These are phyloP conservation scores for Dictyophora rubrovolvata DNA, from an alignment of 768 basidiomycete genomes.

Conservation along the genomic window DNA sequence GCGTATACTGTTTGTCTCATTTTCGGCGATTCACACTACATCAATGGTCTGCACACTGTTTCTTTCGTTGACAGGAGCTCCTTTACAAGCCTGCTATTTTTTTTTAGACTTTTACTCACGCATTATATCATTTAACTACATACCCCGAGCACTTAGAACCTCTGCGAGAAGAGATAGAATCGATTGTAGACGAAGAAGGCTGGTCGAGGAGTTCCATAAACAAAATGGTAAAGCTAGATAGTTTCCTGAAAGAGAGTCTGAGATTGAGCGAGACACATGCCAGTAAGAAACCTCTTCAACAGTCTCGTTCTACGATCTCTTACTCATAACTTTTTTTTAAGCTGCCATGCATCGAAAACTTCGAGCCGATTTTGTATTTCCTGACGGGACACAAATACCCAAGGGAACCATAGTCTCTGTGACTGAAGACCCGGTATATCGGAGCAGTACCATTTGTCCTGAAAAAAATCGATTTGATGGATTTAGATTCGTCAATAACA, in stretches of 20 bases:
- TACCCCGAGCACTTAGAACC: constrained; percentile 10
- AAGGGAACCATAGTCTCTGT: constrained; percentile 16
- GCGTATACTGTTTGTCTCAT: not conserved
- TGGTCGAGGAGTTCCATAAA: constrained; percentile 33
- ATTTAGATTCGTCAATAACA: constrained; percentile 1
- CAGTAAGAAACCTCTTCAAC: constrained; percentile 1
- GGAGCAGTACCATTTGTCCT: constrained; percentile 24
- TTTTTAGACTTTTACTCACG: constrained; percentile 12
- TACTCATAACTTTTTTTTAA: not conserved
- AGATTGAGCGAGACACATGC: constrained; percentile 23
- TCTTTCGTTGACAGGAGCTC: constrained; percentile 15
- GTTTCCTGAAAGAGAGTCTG: constrained; percentile 40
- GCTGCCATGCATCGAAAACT: constrained; percentile 19
- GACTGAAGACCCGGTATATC: constrained; percentile 21
- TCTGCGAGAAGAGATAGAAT: constrained; percentile 21
- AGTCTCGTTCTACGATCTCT: not conserved
- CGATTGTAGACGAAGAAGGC: constrained; percentile 17
- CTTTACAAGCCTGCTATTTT: constrained; percentile 18
- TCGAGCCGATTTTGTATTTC: constrained; percentile 23
- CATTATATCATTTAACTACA: constrained; percentile 10
- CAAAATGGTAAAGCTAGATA: constrained; percentile 36
- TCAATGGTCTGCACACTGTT: not conserved
- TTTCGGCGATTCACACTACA: not conserved
- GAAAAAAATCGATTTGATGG: not conserved
- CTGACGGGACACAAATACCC: constrained; percentile 24